Evolutionary conservation across 2,329 filamentous ascomycete species (phyloP), one percentile per base, ranked within the genome.

Genomic region (Fusarium liriodendri): DNA sequence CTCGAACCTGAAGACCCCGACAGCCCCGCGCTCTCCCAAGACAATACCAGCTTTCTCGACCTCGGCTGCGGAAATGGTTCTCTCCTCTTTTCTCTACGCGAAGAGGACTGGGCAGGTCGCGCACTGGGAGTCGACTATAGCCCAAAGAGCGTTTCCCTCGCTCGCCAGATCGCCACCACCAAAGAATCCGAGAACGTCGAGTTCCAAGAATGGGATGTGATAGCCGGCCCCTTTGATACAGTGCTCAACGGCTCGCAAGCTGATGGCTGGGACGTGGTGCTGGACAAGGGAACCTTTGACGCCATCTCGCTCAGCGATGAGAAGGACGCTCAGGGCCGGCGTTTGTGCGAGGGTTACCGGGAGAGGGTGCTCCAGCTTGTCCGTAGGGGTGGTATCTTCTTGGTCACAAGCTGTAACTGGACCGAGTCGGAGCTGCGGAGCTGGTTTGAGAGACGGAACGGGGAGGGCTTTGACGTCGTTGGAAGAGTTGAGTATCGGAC

Each of bases 241-340:
- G 84, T 88, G 3, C 76, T 81, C 27, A 69, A 66, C 20, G 76
- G 77, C 11, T 25, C 67, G 3, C 76, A 82, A 35, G 76, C 76
- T 1, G 81, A 82, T 0, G 93, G 93, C 1, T 98, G 95, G 85
- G 95, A 98, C 82, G 90, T 98, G 0, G 92, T 98, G 0, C 89
- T 98, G n/a, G 97, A 99, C 84, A 99, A 99, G 84, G 97, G 97
- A 52, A 99, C 97, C 1, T 99, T 98, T 81, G 97, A 99, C 85
- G 97, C 97, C 13, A 93, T 99, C 37, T 95, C 92, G 59, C 85
- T 98, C n/a, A 90, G 88, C 62, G 87, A 87, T 66, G 90, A 91
- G 74, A 82, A 80, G 33, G 85, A 87, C 74, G 83, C 84, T 62
- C 80, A 82, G 16, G 91, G 89, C 1, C 85, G 89, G 40, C 88